Conservation (phyloP, 768 basidiomycete genomes). For the Gelatoporia subvermispora region DNA sequence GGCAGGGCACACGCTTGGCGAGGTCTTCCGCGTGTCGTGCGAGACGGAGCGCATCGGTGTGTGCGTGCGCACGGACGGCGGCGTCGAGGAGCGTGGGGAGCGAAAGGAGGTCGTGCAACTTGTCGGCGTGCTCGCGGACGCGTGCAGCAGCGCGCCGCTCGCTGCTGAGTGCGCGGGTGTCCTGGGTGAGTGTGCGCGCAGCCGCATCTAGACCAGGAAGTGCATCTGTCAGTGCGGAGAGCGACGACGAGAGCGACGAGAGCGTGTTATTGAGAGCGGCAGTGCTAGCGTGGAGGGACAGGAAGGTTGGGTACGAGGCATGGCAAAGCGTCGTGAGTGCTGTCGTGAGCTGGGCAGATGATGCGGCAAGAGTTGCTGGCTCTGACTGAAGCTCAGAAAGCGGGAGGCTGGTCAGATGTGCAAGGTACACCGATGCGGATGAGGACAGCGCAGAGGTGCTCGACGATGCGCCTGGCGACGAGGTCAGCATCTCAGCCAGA, state of each 20-base stretch:
- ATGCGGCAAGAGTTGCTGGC: slow-evolving; percentile 74
- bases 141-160: slow-evolving; percentile 72
- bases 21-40: slow-evolving; percentile 58
- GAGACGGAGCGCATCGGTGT: slow-evolving; percentile 86
- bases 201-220: slow-evolving; percentile 76
- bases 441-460: slow-evolving; percentile 15
- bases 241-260: slow-evolving; percentile 66
- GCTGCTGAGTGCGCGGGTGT: slow-evolving; percentile 68
- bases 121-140: slow-evolving; percentile 93
- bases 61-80: slow-evolving; percentile 89
- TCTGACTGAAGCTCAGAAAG: slow-evolving; percentile 67
- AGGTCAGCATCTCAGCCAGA: slow-evolving; percentile 16
- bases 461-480: slow-evolving; percentile 5
- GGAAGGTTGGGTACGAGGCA: slow-evolving; percentile 87
- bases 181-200: slow-evolving; percentile 64
- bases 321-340: slow-evolving; percentile 88
- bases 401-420: slow-evolving; percentile 58
- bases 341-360: slow-evolving; percentile 81
- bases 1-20: slow-evolving; percentile 35
- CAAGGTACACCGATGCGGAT: slow-evolving; percentile 46
- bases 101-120: slow-evolving; percentile 87
- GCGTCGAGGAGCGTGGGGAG: slow-evolving; percentile 88
- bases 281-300: slow-evolving; percentile 81
- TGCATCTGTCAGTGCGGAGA: slow-evolving; percentile 62
- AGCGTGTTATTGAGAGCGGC: slow-evolving; percentile 70